Base-by-base conservation (phyloP, 768 basidiomycete species). In the Suillus weaverae region DNA sequence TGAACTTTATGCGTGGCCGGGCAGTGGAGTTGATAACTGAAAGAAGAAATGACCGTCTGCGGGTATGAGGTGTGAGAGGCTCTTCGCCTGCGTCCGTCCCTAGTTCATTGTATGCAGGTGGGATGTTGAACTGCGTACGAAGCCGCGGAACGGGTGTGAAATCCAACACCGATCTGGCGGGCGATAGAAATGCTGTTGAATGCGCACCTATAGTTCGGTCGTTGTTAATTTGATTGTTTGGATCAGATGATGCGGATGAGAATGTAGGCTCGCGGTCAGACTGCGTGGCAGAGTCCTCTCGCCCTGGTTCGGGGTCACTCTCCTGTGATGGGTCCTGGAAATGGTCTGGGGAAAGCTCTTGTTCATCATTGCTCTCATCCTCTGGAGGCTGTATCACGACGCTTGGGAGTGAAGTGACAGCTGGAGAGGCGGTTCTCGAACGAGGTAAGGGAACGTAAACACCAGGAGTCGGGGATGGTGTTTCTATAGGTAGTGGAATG, bases 1-100 rank as follows among this genome's bases (percentile, higher is more conserved):
- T 85, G 39, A 76, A 70, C 50, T 77, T 78, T 61, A 86, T 80
- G 10, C 89, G 85, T 0, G 92, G 91, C 38, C 92, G 87, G 5
- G 90, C 80, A 2, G 89, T 92, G 6, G 92, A 92, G 71, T 93
- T 90, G 72, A 95, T 90, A 9, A 95, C 89, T 10, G 87, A 88
- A 44, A 95, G 84, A 14, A 95, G 84, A 79, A 95, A 94, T 1
- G 91, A 93, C 18, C 87, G 86, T 46, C 91, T 87, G 65, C 90
- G 88, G 14, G 88, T 85, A 67, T 84, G 81, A 3, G 91, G 92
- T 2, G 92, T 94, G 50, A 87, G 74, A 4, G 83, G 83, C 18
- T 78, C 80, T 3, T 73, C 76, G 48, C 75, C 70, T 11, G 71
- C 69, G 14, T 80, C 73, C 7, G 38, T 41, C 8, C 77, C 74